phyloP scores from a whole-genome alignment of 2,329 filamentous ascomycete genomes.

The Alternaria consortialis region DNA sequence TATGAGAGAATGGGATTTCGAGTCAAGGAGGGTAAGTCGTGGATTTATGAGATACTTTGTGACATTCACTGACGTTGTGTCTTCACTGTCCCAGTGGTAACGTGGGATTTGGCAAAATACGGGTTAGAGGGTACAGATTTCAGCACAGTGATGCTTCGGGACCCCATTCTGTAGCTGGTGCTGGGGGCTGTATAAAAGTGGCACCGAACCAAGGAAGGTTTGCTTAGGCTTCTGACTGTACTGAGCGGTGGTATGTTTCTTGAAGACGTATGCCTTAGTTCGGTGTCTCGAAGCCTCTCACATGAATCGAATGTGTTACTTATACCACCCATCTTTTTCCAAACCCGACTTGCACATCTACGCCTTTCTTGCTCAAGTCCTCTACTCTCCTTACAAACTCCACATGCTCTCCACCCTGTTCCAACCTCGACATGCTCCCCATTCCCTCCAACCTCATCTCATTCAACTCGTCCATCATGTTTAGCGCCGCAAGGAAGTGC shows the following conservation, averaged over 20 bases:
- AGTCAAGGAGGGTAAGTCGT: slow-evolving; percentile 4
- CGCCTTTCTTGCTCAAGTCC: slow-evolving; percentile 1
- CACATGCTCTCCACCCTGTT: neutral
- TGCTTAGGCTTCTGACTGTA: neutral
- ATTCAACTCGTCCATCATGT: slow-evolving; percentile 1
- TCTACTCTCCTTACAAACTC: slow-evolving; percentile 13
- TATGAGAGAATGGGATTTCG: slow-evolving; percentile 49
- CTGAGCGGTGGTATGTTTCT: neutral
- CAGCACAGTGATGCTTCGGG: slow-evolving; percentile 45
- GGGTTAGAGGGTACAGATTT: slow-evolving; percentile 38
- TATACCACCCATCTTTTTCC: neutral
- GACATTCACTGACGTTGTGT: neutral
- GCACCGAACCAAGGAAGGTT: neutral
- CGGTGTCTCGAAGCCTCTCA: neutral
- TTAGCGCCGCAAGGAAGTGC: slow-evolving; percentile 6
- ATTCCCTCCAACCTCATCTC: slow-evolving; percentile 1
- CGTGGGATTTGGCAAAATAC: slow-evolving; percentile 42
- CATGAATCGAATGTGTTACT: neutral
- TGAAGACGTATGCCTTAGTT: neutral
- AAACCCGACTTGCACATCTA: slow-evolving; percentile 1
- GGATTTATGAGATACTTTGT: neutral
- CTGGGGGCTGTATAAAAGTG: neutral
- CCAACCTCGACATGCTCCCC: neutral
- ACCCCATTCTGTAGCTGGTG: slow-evolving; percentile 11
- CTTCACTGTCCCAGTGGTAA: slow-evolving; percentile 12